phyloP scores from a whole-genome alignment of 345 rosid genomes.

The Hypericum androsaemum region DNA sequence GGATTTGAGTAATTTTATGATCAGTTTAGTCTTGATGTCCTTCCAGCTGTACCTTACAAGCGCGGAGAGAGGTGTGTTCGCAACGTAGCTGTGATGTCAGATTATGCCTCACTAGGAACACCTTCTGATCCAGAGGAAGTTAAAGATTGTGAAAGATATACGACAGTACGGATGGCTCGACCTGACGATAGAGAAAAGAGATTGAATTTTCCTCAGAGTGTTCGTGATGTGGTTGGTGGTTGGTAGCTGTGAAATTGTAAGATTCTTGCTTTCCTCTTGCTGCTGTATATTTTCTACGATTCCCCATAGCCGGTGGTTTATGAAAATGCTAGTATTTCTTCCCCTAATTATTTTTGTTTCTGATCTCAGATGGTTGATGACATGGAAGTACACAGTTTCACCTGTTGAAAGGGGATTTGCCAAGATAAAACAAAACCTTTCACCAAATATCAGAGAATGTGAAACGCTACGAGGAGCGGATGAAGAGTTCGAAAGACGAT shows the following conservation, averaged over 20 bases:
- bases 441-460: slow-evolving; percentile 87
- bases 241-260: slow-evolving; percentile 95
- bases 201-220: slow-evolving; percentile 88
- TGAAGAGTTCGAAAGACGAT: slow-evolving; percentile 72
- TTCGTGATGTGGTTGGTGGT: slow-evolving; percentile 90
- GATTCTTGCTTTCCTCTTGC: slow-evolving; percentile 15
- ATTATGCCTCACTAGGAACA: slow-evolving; percentile 81
- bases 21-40: slow-evolving; percentile 23
- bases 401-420: slow-evolving; percentile 97
- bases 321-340: too few relatives aligned
- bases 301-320: too few relatives aligned
- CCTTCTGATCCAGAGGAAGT: slow-evolving; percentile 95
- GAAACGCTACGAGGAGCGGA: slow-evolving; percentile 60
- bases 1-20: too few relatives aligned
- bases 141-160: slow-evolving; percentile 67
- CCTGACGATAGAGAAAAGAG: slow-evolving; percentile 66
- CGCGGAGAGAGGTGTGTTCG: slow-evolving; percentile 99
- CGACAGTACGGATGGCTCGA: slow-evolving; percentile 45
- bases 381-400: slow-evolving; percentile 95
- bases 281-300: too few relatives aligned
- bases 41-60: slow-evolving; percentile 87
- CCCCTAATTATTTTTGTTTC: neutral
- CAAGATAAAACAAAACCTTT: slow-evolving; percentile 68
- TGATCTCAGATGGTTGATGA: slow-evolving; percentile 75
- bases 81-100: slow-evolving; percentile 85